Evolutionary conservation across 129 eudicot genomes (phyloP).

Genomic region (Pittosporum tobira): DNA sequence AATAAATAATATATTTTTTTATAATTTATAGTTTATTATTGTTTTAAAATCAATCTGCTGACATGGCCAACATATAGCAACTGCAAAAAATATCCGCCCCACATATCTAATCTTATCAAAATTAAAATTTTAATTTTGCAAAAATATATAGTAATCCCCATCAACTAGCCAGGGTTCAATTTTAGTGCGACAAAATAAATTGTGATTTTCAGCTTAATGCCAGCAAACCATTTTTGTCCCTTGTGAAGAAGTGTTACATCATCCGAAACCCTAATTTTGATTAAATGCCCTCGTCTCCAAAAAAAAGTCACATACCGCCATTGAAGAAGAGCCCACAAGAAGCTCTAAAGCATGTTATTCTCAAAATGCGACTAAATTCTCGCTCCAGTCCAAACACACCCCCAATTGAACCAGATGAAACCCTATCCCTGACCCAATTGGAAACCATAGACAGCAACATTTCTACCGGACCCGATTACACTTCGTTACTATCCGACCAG

Average conservation of each 20-base stretch:
- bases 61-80: too few relatives aligned
- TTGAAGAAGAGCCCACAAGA: constrained; percentile 19
- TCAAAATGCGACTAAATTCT: constrained; percentile 23
- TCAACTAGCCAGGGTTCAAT: too few relatives aligned
- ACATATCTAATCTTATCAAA: neutral
- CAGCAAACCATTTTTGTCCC: too few relatives aligned
- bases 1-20: too few relatives aligned
- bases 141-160: too few relatives aligned
- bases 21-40: too few relatives aligned
- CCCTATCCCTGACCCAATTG: neutral
- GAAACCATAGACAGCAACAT: neutral
- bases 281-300: constrained; percentile 18
- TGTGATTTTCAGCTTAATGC: too few relatives aligned
- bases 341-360: constrained; percentile 25
- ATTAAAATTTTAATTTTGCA: too few relatives aligned
- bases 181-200: too few relatives aligned
- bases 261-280: constrained; percentile 14
- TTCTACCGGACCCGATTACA: constrained; percentile 27
- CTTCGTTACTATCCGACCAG: constrained; percentile 46
- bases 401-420: constrained; percentile 19
- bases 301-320: neutral
- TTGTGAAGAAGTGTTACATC: too few relatives aligned
- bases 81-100: neutral
- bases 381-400: constrained; percentile 24
- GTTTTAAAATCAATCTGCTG: too few relatives aligned